These are phyloP conservation scores for Penicillium sp. DNA, from an alignment of 2,329 filamentous ascomycete species.

Conservation along the genomic window DNA sequence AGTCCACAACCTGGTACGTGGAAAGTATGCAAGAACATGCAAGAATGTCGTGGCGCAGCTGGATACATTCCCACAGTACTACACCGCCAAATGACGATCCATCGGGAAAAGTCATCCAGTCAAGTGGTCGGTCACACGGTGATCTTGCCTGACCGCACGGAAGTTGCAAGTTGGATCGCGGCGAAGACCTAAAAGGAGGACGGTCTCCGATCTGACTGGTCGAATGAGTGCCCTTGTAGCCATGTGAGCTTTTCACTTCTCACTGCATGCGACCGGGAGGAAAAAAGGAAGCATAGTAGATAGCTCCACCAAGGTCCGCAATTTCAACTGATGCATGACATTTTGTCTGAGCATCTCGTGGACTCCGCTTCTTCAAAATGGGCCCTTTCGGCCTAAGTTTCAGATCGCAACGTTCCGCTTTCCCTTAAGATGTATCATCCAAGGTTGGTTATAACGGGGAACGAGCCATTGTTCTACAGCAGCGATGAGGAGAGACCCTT, in stretches of 20 bases:
- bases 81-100: neutral
- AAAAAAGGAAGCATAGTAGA: neutral
- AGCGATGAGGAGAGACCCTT: slow-evolving; percentile 9
- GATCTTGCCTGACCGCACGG: neutral
- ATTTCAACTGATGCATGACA: neutral
- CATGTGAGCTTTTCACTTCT: neutral
- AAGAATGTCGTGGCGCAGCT: neutral
- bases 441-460: neutral
- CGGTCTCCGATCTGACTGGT: neutral
- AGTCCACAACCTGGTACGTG: neutral
- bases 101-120: neutral
- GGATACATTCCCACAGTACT: neutral
- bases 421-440: neutral
- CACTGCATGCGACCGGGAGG: neutral
- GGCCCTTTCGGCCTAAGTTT: neutral
- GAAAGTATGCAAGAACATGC: neutral
- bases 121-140: neutral
- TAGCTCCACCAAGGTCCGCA: neutral
- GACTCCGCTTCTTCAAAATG: neutral
- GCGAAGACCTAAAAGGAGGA: neutral
- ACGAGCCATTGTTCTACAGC: neutral
- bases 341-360: neutral
- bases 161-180: neutral
- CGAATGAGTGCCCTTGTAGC: neutral
- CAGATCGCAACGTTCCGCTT: neutral